A percentile compares a stretch with the other conserved stretches of the same genome.
Evolutionary conservation across 192 early-diverging fungal species (phyloP).

Genomic region (Spizellomyces sp.): DNA sequence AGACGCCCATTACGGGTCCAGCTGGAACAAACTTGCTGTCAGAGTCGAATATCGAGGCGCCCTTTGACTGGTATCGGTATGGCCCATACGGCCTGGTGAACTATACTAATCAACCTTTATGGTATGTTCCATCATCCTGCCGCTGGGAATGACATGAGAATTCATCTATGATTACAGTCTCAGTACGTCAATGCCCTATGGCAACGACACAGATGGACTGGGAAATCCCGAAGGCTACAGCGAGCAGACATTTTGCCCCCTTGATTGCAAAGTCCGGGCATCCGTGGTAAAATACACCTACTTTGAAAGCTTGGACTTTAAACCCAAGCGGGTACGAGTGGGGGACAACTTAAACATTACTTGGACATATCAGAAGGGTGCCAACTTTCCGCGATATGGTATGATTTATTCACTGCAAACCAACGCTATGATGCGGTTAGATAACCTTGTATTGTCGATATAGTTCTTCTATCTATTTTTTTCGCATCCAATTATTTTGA

Average conservation of each 20-base stretch:
- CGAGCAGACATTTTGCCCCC: conserved; percentile 26
- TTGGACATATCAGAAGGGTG: conserved; percentile 22
- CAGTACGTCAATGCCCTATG: conserved; percentile 20
- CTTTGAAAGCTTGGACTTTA: conserved; percentile 13
- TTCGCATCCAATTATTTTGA: conserved; percentile 31
- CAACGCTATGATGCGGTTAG: background rate
- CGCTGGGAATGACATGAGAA: background rate
- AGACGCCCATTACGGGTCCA: conserved; percentile 9
- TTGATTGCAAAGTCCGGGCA: conserved; percentile 2
- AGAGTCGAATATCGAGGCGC: background rate
- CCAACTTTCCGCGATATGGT: conserved; percentile 29
- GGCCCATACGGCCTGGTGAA: conserved; percentile 26
- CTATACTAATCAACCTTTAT: conserved; percentile 20
- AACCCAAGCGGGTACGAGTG: conserved; percentile 1
- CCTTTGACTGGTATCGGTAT: conserved; percentile 23
- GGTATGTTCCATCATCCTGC: background rate
- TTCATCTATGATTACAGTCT: conserved; percentile 7
- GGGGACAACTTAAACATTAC: conserved; percentile 14
- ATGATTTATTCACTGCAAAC: background rate
- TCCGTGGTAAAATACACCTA: conserved; percentile 3
- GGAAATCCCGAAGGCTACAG: conserved; percentile 26
- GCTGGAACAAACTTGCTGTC: background rate
- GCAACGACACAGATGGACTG: conserved; percentile 8
- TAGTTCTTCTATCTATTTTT: conserved; percentile 24
- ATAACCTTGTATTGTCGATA: background rate